Evolutionary conservation across 805 yeast species (phyloP).

Genomic region (Ogataea corticis): DNA sequence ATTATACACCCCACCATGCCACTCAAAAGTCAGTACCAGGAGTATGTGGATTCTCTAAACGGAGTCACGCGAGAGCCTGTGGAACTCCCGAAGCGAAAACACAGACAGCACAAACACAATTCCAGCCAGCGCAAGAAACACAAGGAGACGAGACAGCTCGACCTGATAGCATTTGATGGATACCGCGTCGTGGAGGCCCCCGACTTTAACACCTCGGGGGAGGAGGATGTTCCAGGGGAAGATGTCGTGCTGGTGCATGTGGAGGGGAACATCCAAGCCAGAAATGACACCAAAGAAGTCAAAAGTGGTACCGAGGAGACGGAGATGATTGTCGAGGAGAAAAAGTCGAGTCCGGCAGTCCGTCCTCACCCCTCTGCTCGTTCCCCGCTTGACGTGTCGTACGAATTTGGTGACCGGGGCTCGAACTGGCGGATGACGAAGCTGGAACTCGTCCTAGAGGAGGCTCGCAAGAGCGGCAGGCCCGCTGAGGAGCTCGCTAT

Average conservation of each 20-base stretch:
- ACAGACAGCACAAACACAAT: neutral
- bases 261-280: neutral
- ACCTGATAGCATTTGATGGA: slow-evolving; percentile 16
- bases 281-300: too few relatives aligned
- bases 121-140: neutral
- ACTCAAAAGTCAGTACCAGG: slow-evolving; percentile 2
- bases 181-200: slow-evolving; percentile 26
- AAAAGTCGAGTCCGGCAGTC: too few relatives aligned
- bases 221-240: slow-evolving; percentile 11
- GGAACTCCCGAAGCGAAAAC: neutral
- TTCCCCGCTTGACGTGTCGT: slow-evolving; percentile 24
- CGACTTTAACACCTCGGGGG: slow-evolving; percentile 26
- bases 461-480: slow-evolving; percentile 20
- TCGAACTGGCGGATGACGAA: slow-evolving; percentile 42
- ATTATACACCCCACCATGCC: neutral
- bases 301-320: too few relatives aligned
- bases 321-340: too few relatives aligned
- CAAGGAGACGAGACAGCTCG: neutral
- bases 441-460: slow-evolving; percentile 25
- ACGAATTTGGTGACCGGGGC: slow-evolving; percentile 40
- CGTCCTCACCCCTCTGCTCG: too few relatives aligned
- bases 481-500: slow-evolving; percentile 29
- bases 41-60: slow-evolving; percentile 1
- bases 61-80: neutral
- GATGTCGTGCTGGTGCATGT: neutral